A percentile compares a stretch with the other conserved stretches of the same genome.
phyloP scores from a whole-genome alignment of 352 stramenopile species.

The Aphanomyces euteiches region DNA sequence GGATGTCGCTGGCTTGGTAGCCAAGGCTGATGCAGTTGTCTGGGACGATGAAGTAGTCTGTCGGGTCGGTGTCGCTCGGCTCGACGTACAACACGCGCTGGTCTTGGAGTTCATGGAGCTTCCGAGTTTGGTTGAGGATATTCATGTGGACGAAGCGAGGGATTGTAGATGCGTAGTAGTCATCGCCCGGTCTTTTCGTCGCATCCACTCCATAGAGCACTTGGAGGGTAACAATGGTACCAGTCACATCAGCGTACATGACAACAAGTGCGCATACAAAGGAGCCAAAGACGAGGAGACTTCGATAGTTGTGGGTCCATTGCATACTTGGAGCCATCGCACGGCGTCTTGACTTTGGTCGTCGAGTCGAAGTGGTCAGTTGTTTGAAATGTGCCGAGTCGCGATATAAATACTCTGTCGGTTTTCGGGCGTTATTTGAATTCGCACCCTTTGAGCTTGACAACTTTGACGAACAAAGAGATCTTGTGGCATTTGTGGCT shows the following conservation, averaged over 20 bases:
- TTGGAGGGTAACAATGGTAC: neutral
- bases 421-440: no score
- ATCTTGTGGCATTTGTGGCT: no score
- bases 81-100: conserved; percentile 15
- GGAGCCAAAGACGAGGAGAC: neutral
- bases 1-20: conserved; percentile 11
- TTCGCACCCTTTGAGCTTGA: no score
- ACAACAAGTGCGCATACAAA: neutral
- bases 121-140: neutral
- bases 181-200: neutral
- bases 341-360: no score
- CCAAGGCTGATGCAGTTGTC: conserved; percentile 6
- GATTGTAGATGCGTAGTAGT: neutral
- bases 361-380: no score
- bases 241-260: neutral
- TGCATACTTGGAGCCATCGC: no score
- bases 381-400: no score
- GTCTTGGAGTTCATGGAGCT: neutral
- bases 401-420: no score
- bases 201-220: neutral
- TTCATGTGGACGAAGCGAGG: neutral
- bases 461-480: no score
- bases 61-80: neutral
- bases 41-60: neutral
- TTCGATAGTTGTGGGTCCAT: neutral